These are phyloP conservation scores for Pseudogymnoascus pannorum DNA, from an alignment of 2,329 filamentous ascomycete genomes.

Conservation along the genomic window DNA sequence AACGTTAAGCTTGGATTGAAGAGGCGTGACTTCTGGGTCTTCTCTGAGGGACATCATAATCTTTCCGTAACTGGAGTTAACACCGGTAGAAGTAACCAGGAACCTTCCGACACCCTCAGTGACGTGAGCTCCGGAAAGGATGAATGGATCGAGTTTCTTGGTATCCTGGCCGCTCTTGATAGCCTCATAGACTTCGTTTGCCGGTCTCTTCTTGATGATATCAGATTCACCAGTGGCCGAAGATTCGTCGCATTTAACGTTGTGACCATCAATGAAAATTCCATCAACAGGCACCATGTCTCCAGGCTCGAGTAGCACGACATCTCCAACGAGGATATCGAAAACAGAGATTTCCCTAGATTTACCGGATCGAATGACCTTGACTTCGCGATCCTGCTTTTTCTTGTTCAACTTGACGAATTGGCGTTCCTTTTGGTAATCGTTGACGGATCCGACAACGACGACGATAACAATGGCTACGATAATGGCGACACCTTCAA, in stretches of 20 bases:
- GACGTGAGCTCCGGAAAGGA: slow-evolving; percentile 71
- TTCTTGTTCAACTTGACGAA: slow-evolving; percentile 76
- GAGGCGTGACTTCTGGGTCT: slow-evolving; percentile 68
- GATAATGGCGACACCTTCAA: slow-evolving; percentile 74
- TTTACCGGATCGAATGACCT: slow-evolving; percentile 67
- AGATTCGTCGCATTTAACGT: slow-evolving; percentile 65
- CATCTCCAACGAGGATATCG: slow-evolving; percentile 66
- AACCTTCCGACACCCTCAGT: slow-evolving; percentile 70
- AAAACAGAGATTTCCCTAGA: slow-evolving; percentile 62
- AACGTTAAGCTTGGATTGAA: slow-evolving; percentile 70
- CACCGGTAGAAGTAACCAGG: slow-evolving; percentile 65
- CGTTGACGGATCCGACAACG: slow-evolving; percentile 68
- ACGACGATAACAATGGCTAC: slow-evolving; percentile 71
- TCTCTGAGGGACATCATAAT: slow-evolving; percentile 72
- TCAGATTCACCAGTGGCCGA: slow-evolving; percentile 72
- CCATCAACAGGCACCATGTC: slow-evolving; percentile 66
- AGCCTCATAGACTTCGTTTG: slow-evolving; percentile 55
- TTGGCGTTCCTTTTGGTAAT: slow-evolving; percentile 75
- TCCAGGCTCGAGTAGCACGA: slow-evolving; percentile 66
- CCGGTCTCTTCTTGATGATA: slow-evolving; percentile 58
- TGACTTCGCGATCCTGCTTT: slow-evolving; percentile 68
- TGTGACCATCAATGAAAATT: slow-evolving; percentile 60
- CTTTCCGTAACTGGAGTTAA: slow-evolving; percentile 68
- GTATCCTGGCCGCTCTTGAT: slow-evolving; percentile 50
- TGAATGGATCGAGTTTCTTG: slow-evolving; percentile 69